phyloP scores from a whole-genome alignment of 2,329 filamentous ascomycete species.

The Ophiostoma ulmi region DNA sequence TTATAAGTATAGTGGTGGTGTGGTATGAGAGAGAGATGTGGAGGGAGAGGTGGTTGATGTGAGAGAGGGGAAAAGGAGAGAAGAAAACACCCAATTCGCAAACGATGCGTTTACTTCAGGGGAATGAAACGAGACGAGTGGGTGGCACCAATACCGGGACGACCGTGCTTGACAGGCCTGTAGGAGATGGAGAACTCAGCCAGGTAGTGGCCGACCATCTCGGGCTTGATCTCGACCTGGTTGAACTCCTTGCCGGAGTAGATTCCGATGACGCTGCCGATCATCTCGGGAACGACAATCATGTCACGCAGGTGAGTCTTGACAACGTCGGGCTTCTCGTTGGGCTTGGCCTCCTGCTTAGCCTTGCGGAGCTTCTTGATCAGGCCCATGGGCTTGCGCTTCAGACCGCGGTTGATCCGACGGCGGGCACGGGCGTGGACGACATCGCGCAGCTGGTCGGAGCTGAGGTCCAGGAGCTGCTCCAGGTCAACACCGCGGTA shows the following conservation, averaged over 20 bases:
- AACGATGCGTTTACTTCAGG: constrained; percentile 72
- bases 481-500: constrained; percentile 99
- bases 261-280: constrained; percentile 95
- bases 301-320: constrained; percentile 99
- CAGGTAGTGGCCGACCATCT: constrained; percentile 99
- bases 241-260: constrained; percentile 99
- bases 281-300: constrained; percentile 99
- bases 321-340: constrained; percentile 99
- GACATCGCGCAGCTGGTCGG: constrained; percentile 98
- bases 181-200: constrained; percentile 99
- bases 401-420: constrained; percentile 99
- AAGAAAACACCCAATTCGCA: constrained; percentile 7
- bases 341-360: constrained; percentile 97
- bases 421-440: constrained; percentile 97
- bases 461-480: constrained; percentile 98
- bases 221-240: constrained; percentile 99
- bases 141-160: constrained; percentile 99
- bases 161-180: constrained; percentile 99
- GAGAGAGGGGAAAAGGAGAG: background rate
- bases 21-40: background rate
- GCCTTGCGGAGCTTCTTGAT: constrained; percentile 99
- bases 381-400: constrained; percentile 99
- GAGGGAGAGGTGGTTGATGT: background rate
- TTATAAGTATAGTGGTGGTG: constrained; percentile 8
- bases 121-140: constrained; percentile 99